Percentiles rank a stretch among this genome's conserved stretches.
Evolutionary conservation across 441 rosid species (phyloP).

Genomic region (Adansonia rubrostipa): DNA sequence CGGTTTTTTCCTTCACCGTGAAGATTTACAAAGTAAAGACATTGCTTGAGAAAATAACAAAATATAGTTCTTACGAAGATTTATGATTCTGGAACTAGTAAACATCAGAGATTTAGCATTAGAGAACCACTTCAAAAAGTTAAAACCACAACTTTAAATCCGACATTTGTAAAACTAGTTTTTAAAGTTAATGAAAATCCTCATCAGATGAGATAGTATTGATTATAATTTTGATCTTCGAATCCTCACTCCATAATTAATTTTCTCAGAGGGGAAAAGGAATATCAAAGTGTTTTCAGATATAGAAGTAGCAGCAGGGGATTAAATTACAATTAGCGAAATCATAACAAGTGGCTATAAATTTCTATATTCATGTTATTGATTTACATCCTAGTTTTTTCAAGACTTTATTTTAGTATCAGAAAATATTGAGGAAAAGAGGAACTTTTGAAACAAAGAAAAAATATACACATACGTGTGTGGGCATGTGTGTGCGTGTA

Average conservation of each 20-base stretch:
- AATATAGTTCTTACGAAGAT: neutral
- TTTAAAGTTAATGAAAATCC: neutral
- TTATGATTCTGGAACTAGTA: neutral
- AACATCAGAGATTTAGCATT: neutral
- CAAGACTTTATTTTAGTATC: neutral
- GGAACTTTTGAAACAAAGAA: neutral
- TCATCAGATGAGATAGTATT: neutral
- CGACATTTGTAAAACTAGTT: neutral
- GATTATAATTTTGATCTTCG: neutral
- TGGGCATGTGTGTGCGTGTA: neutral
- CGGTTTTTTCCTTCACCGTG: conserved; percentile 80
- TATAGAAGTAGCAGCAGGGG: neutral
- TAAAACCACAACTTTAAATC: neutral
- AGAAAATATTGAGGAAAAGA: neutral
- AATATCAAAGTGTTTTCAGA: neutral
- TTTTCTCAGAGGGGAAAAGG: neutral
- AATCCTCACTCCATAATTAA: neutral
- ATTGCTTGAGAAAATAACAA: neutral
- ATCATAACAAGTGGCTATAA: neutral
- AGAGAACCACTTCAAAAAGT: neutral
- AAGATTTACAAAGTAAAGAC: conserved; percentile 4
- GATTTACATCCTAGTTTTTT: neutral
- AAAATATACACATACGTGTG: neutral
- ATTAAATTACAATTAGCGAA: neutral
- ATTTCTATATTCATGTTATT: neutral